Conservation (phyloP, 1,284 basidiomycete species). For the Amylostereum areolatum region DNA sequence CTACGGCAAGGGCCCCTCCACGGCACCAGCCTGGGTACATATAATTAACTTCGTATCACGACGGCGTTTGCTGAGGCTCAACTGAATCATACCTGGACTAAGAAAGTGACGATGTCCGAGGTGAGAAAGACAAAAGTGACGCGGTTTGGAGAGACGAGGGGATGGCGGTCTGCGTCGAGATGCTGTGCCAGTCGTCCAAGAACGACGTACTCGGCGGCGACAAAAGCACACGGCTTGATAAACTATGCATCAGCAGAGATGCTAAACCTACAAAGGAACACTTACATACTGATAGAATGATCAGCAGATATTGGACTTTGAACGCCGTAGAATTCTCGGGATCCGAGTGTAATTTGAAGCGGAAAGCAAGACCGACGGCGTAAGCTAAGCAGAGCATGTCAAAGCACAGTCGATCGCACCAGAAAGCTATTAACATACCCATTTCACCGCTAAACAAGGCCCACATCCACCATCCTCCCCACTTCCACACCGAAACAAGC, state of each 20-base stretch:
- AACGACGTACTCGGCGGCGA: conserved; percentile 46
- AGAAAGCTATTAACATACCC: not conserved
- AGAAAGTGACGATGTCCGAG: conserved; percentile 63
- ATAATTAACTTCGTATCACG: conserved; percentile 21
- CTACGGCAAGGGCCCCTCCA: conserved; percentile 28
- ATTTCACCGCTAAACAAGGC: not conserved
- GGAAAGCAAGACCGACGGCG: not conserved
- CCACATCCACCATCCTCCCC: not conserved
- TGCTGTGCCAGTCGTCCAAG: conserved; percentile 55
- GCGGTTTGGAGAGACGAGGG: conserved; percentile 47
- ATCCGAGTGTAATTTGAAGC: not conserved
- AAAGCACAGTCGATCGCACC: not conserved
- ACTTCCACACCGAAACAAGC: not conserved
- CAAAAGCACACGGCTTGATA: not conserved
- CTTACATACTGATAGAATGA: not conserved
- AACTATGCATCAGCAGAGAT: not conserved
- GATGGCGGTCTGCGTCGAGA: conserved; percentile 42
- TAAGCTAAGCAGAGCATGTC: not conserved
- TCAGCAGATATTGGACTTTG: not conserved
- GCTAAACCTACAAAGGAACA: not conserved
- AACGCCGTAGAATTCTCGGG: not conserved
- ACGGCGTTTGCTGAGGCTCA: too few relatives aligned
- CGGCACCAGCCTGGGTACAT: conserved; percentile 38
- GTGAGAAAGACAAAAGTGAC: conserved; percentile 49
- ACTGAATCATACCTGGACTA: conserved; percentile 44